Evolutionary conservation across 83 land plant genomes (phyloP), one percentile per base, ranked within the genome.

Genomic region (Larix sibirica): DNA sequence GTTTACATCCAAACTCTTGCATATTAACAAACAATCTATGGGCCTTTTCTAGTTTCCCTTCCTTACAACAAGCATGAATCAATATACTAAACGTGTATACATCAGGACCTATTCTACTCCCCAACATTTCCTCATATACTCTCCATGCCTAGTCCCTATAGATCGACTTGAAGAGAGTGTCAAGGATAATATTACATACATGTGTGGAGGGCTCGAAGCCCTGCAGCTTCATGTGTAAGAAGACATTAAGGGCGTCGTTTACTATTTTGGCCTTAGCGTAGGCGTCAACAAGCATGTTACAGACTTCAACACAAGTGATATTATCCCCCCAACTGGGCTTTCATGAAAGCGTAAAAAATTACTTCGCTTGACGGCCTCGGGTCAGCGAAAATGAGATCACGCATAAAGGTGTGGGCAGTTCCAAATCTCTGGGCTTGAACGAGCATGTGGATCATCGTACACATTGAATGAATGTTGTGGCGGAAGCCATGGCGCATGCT

Each of bases 1-100:
- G 56, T 50, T 50, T 13, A 50, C 56, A 50, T 50, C 56, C 56
- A 50, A 50, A 50, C 56, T 61, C 79, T 67, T 85, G 85, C 94
- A 92, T 92, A 70, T 90, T 84, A 28, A 73, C 83, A 67, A 85
- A 86, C 63, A 90, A 12, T 16, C 31, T 13, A 17, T 79, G 69
- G 4, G 88, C 84, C 26, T 86, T 85, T 24, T 84, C 85, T 42
- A 92, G 71, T 50, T 66, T 21, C 23, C 94, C 94, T 66, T 74
- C 6, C 80, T 90, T 89, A 18, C 92, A 91, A 83, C 80, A 67
- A 7, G 88, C 92, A 87, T 90, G 85, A 63, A 92, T 88, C 28
- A 92, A 78, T 4, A 89, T 31, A 28, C 85, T 82, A 80, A 83
- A 86, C 4, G 84, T 74, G 82, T 79, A 91, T 21, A 61, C 82